phyloP scores from a whole-genome alignment of 2,329 filamentous ascomycete genomes.

The Pseudogymnoascus sp. region DNA sequence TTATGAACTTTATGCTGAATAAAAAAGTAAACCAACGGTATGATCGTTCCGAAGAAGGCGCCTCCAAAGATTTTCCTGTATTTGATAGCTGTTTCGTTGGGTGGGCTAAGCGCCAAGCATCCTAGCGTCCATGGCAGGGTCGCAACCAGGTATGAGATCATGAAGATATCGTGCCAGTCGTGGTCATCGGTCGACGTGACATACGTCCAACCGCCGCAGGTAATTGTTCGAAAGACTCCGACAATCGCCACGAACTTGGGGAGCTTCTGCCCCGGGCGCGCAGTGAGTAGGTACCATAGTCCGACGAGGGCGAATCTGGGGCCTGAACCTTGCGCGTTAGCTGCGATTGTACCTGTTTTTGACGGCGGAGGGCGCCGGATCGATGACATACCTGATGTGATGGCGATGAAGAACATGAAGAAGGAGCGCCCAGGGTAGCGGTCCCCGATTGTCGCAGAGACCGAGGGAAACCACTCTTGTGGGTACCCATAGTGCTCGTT shows the following conservation, averaged over 20 bases:
- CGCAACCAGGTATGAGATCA: constrained; percentile 94
- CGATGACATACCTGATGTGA: constrained; percentile 65
- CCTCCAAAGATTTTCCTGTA: constrained; percentile 80
- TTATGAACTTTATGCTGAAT: constrained; percentile 98
- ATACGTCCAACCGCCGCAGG: constrained; percentile 97
- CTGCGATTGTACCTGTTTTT: not conserved
- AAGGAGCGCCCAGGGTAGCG: constrained; percentile 93
- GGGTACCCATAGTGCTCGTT: constrained; percentile 96
- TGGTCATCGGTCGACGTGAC: constrained; percentile 97
- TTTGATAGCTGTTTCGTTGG: constrained; percentile 72
- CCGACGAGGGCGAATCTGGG: constrained; percentile 86
- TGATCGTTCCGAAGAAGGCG: constrained; percentile 81
- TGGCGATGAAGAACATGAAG: constrained; percentile 94
- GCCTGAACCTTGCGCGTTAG: constrained; percentile 40
- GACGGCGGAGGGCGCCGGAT: not conserved
- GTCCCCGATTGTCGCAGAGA: constrained; percentile 94
- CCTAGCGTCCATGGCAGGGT: constrained; percentile 94
- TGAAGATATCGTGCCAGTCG: constrained; percentile 97
- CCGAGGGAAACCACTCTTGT: constrained; percentile 92
- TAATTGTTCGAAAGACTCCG: constrained; percentile 81
- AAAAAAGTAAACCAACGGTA: constrained; percentile 92
- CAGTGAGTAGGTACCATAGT: constrained; percentile 85
- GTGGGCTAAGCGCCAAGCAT: constrained; percentile 79
- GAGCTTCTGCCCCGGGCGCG: constrained; percentile 63
- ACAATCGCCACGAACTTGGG: constrained; percentile 74